phyloP scores from a whole-genome alignment of 108 stramenopile species.

The Nitzschia sp. region DNA sequence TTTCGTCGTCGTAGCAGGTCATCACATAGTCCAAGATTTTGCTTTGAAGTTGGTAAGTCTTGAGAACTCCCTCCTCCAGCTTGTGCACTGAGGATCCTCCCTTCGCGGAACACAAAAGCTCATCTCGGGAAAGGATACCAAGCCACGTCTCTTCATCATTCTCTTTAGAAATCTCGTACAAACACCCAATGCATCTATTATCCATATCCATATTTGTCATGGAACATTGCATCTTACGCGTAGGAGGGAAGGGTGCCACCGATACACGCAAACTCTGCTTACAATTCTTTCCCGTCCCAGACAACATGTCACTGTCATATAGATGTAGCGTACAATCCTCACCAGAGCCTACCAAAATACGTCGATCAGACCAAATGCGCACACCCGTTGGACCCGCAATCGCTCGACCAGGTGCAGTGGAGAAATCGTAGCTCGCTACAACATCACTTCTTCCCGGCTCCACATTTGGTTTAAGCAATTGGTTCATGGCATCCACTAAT shows the following conservation, averaged over 20 bases:
- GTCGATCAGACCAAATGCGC: slow-evolving; percentile 34
- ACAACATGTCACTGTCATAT: slow-evolving; percentile 32
- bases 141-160: slow-evolving; percentile 18
- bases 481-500: slow-evolving; percentile 22
- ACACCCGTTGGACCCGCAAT: slow-evolving; percentile 27
- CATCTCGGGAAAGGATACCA: slow-evolving; percentile 36
- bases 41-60: slow-evolving; percentile 37
- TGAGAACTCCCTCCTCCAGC: slow-evolving; percentile 25
- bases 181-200: slow-evolving; percentile 42
- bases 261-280: slow-evolving; percentile 31
- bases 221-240: slow-evolving; percentile 32
- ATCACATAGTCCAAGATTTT: slow-evolving; percentile 45
- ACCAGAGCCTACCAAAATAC: slow-evolving; percentile 37
- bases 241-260: slow-evolving; percentile 43
- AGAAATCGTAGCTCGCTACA: slow-evolving; percentile 31
- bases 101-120: slow-evolving; percentile 32
- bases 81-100: slow-evolving; percentile 10
- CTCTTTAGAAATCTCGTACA: slow-evolving; percentile 31
- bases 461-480: slow-evolving; percentile 6
- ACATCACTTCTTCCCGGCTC: slow-evolving; percentile 26
- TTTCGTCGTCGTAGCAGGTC: slow-evolving; percentile 26
- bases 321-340: slow-evolving; percentile 47
- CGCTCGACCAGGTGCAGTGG: slow-evolving; percentile 24
- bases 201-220: slow-evolving; percentile 47
- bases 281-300: slow-evolving; percentile 23